Percentiles rank a stretch among this genome's conserved stretches.
These are phyloP conservation scores for Cardiospermum halicacabum DNA, from an alignment of 345 rosid species.

Conservation along the genomic window DNA sequence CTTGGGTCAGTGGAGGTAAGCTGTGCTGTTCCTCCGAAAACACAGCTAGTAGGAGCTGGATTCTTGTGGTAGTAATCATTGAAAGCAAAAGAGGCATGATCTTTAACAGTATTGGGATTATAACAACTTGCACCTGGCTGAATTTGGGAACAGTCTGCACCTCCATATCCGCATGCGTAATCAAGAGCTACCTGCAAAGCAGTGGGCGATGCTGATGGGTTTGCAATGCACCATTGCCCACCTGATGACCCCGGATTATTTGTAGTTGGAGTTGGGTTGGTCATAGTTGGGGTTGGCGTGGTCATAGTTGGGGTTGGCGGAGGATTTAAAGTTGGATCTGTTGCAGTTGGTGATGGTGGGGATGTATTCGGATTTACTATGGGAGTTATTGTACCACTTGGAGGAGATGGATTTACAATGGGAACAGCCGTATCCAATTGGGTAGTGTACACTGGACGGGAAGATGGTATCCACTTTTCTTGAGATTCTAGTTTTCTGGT, in stretches of 20 bases:
- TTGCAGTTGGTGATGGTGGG: conserved; percentile 18
- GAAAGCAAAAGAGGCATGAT: conserved; percentile 96
- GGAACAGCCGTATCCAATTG: conserved; percentile 46
- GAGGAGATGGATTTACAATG: conserved; percentile 65
- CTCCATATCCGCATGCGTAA: conserved; percentile 94
- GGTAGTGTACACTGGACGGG: conserved; percentile 25
- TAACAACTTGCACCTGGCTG: conserved; percentile 73
- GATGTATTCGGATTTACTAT: conserved; percentile 36
- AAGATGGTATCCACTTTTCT: conserved; percentile 23
- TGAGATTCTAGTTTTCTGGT: conserved; percentile 15
- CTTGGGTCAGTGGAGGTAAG: conserved; percentile 87
- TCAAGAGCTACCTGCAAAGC: conserved; percentile 93
- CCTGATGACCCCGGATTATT: conserved; percentile 37
- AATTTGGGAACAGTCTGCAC: conserved; percentile 81
- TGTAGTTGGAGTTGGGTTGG: conserved; percentile 12
- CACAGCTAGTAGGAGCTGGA: conserved; percentile 82
- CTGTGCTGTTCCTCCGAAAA: conserved; percentile 88
- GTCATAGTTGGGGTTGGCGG: conserved; percentile 16
- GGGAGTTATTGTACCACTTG: conserved; percentile 44
- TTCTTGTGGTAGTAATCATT: conserved; percentile 93
- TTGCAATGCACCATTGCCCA: conserved; percentile 80
- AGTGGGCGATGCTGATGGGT: conserved; percentile 63
- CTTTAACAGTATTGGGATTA: conserved; percentile 59
- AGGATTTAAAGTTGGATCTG: conserved; percentile 32
- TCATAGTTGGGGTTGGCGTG: conserved; percentile 3